These are phyloP conservation scores for Lignosus rhinocerotis DNA, from an alignment of 1,284 basidiomycete species.

Conservation along the genomic window DNA sequence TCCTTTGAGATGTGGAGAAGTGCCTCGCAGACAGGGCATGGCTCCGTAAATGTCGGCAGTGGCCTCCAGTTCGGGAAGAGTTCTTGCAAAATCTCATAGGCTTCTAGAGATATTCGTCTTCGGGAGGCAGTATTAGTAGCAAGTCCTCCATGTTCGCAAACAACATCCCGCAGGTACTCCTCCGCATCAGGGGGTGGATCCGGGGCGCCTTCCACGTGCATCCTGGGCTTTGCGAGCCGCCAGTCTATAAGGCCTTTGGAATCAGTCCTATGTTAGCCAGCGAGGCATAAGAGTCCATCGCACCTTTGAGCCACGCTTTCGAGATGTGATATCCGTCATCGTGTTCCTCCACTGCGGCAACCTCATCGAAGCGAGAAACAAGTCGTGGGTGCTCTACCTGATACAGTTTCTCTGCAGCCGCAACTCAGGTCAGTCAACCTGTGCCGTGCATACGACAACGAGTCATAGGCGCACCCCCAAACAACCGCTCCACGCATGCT, in stretches of 20 bases:
- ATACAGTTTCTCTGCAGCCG: conserved; percentile 61
- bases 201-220: conserved; percentile 55
- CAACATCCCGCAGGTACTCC: conserved; percentile 57
- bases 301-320: conserved; percentile 76
- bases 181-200: conserved; percentile 68
- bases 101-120: conserved; percentile 62
- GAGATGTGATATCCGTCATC: conserved; percentile 71
- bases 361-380: conserved; percentile 56
- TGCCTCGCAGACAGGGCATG: conserved; percentile 62
- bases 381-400: conserved; percentile 60
- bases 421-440: not conserved
- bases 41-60: conserved; percentile 47
- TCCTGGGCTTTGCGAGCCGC: conserved; percentile 67
- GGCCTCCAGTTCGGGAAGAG: conserved; percentile 70
- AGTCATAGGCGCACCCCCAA: conserved; percentile 49
- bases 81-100: conserved; percentile 50
- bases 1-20: conserved; percentile 55
- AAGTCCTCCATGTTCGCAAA: conserved; percentile 67
- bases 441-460: no score
- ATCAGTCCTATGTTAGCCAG: not conserved
- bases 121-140: conserved; percentile 55
- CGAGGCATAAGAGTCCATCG: not conserved
- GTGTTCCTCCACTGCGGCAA: conserved; percentile 45
- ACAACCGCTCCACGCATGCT: conserved; percentile 56
- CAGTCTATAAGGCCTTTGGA: conserved; percentile 53